phyloP scores from a whole-genome alignment of 2,329 filamentous ascomycete genomes.

The Colletotrichum musicola region DNA sequence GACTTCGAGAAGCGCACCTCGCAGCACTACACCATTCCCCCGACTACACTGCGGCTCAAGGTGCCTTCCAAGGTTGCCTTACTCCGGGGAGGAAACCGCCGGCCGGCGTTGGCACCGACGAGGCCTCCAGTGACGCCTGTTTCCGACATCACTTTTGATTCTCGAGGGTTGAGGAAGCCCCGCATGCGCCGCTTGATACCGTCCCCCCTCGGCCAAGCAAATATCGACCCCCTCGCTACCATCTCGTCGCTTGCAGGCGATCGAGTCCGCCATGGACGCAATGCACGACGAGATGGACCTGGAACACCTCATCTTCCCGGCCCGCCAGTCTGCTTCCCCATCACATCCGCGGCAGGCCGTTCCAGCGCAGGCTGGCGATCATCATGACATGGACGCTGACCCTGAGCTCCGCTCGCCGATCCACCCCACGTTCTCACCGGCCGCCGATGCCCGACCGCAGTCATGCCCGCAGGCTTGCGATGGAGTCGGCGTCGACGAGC shows the following conservation, averaged over 20 bases:
- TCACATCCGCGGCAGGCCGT: conserved; percentile 3
- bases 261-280: conserved; percentile 31
- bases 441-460: conserved; percentile 48
- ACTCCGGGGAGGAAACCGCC: not conserved
- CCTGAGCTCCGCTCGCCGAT: conserved; percentile 41
- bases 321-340: conserved; percentile 47
- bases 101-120: not conserved
- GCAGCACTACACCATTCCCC: too few species aligned
- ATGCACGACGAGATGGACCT: conserved; percentile 43
- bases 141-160: not conserved
- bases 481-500: conserved; percentile 13
- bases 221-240: not conserved
- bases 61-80: too few species aligned
- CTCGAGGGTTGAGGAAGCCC: not conserved
- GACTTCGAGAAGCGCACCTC: not conserved
- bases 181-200: conserved; percentile 8
- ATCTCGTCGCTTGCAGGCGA: conserved; percentile 31
- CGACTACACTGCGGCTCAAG: too few species aligned
- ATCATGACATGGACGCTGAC: conserved; percentile 30
- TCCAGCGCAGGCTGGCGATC: conserved; percentile 16
- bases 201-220: not conserved
- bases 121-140: not conserved
- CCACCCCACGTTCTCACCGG: conserved; percentile 35
- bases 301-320: conserved; percentile 50
- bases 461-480: not conserved